Conservation (phyloP, 345 rosid genomes). For the Angophora floribunda region DNA sequence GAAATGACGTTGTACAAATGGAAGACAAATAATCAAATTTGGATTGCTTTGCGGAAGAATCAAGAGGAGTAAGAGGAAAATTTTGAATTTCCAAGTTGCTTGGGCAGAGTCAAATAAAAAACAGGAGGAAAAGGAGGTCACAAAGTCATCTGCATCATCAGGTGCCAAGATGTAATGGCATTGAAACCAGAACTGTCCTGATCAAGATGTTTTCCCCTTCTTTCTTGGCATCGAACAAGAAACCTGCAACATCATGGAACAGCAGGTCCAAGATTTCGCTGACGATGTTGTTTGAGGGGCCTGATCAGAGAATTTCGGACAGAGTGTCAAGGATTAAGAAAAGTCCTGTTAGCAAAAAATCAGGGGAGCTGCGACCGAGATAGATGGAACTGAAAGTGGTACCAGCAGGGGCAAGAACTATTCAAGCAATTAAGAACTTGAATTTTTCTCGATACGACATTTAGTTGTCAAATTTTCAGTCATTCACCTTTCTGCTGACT, state of each 20-base stretch:
- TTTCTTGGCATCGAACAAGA: conserved; percentile 14
- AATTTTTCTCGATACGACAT: neutral
- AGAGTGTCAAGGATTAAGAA: conserved; percentile 4
- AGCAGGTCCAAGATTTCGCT: conserved; percentile 7
- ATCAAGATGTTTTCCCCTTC: conserved; percentile 35
- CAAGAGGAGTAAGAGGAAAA: neutral
- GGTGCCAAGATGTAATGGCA: conserved; percentile 16
- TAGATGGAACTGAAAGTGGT: neutral
- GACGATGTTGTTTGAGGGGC: conserved; percentile 1
- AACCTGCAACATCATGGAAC: neutral
- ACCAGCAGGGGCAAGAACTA: conserved; percentile 1
- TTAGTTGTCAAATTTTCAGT: neutral
- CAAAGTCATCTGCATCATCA: neutral
- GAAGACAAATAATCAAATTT: neutral
- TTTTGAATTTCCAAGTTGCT: neutral
- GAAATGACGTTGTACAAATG: neutral
- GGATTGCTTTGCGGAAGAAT: neutral
- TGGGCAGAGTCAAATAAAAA: neutral
- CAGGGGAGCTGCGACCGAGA: neutral
- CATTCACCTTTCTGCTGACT: neutral
- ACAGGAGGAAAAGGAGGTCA: neutral
- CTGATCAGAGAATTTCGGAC: neutral
- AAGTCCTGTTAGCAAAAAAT: neutral
- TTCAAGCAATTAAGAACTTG: conserved; percentile 13
- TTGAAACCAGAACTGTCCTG: conserved; percentile 29